Base-by-base conservation (phyloP, 2,329 filamentous ascomycete species). In the Aureobasidium sp. region DNA sequence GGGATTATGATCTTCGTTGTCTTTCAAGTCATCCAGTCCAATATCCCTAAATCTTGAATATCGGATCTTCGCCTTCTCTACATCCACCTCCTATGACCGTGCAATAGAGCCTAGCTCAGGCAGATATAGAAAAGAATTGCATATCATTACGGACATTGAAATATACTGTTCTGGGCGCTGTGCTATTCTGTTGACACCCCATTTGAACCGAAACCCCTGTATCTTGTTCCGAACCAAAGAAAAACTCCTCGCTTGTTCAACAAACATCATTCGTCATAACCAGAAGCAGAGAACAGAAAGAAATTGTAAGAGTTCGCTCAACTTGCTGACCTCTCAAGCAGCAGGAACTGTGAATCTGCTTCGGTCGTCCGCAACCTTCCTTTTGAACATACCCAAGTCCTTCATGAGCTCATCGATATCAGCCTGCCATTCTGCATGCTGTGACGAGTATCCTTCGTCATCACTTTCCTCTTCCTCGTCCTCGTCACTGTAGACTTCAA, bases 361-460 rank as follows among this genome's bases (percentile, higher is more conserved):
- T 73, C 89, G 84, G 73, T 97, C 94, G 69, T 94, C 91, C 7
- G 84, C 86, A 65, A 97, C 85, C 78, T 96, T 97, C 69, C 86
- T 85, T 73, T 88, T 88, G 77, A 96, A 95, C 71, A 93, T 73
- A 34, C 83, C 84, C 61, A 96, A 72, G 68, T 97, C 92, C 68
- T 86, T 85, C 66, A 99, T 79, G 70, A 97, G 82, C 39, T 88
- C 87, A 67, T 92, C 86, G 80, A 96, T 93, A 70, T 90, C 86
- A n/a, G 87, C 86, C 71, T 97, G 90, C 78, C 84, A 78, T 20
- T 69, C 67, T 13, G 79, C 73, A 27, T 17, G 12, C 23, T 46
- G 42, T 13, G 13, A 46, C 8, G 23, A 23, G 42, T 44, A 44
- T 6, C 20, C 41, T 13, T 36, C 23, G 12, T 23, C 32, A 15